Evolutionary conservation across 306 rosid species (phyloP), one percentile per base, ranked within the genome.

Genomic region (Cucurbita moschata): DNA sequence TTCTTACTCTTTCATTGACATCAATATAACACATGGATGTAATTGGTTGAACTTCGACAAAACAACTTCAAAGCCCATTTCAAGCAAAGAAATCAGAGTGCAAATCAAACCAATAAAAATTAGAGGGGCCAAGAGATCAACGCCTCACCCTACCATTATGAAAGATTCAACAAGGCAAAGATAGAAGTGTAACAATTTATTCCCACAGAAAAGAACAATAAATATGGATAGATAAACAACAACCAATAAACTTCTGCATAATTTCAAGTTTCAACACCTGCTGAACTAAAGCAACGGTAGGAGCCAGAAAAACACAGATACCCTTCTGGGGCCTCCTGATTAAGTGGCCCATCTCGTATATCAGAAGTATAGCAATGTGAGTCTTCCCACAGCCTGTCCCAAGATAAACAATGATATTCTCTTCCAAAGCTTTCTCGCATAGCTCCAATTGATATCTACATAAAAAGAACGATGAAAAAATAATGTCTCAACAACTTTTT

Each of bases 321-420:
- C 80, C 69, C 81, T 87, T 85, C 85, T 82, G 83, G 40, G 98
- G 92, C 80, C 81, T 88, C 80, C 76, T 63, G 43, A 93, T 87
- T 85, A 90, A 85, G 79, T 87, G 85, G 2, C 94, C 56, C 83
- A 90, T 70, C 83, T 86, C 97, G 50, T 87, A 80, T 26, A 93
- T 87, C 59, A 93, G 92, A 82, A 93, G 82, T 75, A 90, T 88
- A 15, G 98, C 90, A 43, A 93, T 90, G 86, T 86, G 98, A 57
- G 98, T 93, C 86, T 93, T 93, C 71, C 98, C 98, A 79, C 89
- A 87, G 70, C 98, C 98, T 30, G 98, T 93, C 76, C 89, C 98
- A 77, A 93, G 77, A 81, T 87, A 93, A 63, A 93, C 97, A 73
- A 93, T 86, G 72, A 86, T 81, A 77, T 93, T 93, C 86, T 93